Evolutionary conservation across 805 yeast species (phyloP).

Genomic region (Lachancea thermotolerans): DNA sequence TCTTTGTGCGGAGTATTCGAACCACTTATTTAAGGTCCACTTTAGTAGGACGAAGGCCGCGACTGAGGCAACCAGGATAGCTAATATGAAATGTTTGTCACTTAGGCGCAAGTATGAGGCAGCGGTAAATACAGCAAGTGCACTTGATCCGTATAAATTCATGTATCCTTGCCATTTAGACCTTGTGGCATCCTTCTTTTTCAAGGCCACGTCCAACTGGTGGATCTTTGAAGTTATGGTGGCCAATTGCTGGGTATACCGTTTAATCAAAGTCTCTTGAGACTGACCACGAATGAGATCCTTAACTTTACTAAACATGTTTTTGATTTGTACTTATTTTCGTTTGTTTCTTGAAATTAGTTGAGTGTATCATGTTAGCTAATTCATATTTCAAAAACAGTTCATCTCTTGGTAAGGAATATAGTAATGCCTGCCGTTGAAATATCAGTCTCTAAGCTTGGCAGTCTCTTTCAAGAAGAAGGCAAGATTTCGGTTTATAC

Average conservation of each 20-base stretch:
- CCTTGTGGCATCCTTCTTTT: constrained; percentile 15
- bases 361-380: too few relatives aligned
- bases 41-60: constrained; percentile 2
- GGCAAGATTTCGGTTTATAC: constrained; percentile 28
- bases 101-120: background rate
- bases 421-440: constrained; percentile 25
- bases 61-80: background rate
- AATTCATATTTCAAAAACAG: too few relatives aligned
- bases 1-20: constrained; percentile 5
- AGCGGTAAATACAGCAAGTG: constrained; percentile 1
- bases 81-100: constrained; percentile 2
- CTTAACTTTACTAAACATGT: constrained; percentile 2
- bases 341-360: too few relatives aligned
- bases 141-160: constrained; percentile 16
- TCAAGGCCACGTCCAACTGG: constrained; percentile 19
- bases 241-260: constrained; percentile 26
- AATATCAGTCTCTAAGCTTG: constrained; percentile 18
- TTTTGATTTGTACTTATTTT: background rate
- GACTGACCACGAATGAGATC: constrained; percentile 3
- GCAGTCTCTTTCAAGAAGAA: constrained; percentile 14
- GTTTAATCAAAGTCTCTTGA: constrained; percentile 18
- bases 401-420: background rate
- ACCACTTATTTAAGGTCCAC: constrained; percentile 6
- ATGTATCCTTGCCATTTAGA: constrained; percentile 15
- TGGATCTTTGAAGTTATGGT: constrained; percentile 25